Evolutionary conservation across 2,329 filamentous ascomycete genomes (phyloP).

Genomic region (Orbilia brochopaga): DNA sequence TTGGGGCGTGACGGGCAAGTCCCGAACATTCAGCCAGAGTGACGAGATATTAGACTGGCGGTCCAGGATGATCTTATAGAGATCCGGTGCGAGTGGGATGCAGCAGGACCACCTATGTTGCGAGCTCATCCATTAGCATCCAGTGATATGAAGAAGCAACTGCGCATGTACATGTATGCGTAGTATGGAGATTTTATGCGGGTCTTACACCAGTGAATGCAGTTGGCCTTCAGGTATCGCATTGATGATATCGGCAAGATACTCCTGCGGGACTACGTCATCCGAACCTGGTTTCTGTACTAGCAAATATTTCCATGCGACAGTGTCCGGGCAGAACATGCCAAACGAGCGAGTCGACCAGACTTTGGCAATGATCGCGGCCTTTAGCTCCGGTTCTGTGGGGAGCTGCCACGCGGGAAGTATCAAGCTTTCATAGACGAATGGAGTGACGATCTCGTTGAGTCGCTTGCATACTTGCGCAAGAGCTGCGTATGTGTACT

Average conservation of each 20-base stretch:
- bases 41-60: constrained; percentile 5
- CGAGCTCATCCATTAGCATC: no score
- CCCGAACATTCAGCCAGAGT: no score
- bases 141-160: no score
- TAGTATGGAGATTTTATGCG: no score
- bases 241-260: background rate
- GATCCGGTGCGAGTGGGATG: no score
- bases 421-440: constrained; percentile 10
- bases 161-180: no score
- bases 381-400: background rate
- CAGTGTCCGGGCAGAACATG: no score
- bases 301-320: no score
- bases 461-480: constrained; percentile 8
- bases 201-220: constrained; percentile 19
- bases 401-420: background rate
- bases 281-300: no score
- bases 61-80: background rate
- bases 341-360: no score
- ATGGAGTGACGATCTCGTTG: constrained; percentile 10
- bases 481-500: background rate
- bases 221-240: constrained; percentile 14
- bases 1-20: background rate
- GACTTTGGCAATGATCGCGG: background rate
- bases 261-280: no score
- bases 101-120: no score